These are phyloP conservation scores for Cryptosporidium parvum DNA, from an alignment of 169 alveolate species.

Conservation along the genomic window DNA sequence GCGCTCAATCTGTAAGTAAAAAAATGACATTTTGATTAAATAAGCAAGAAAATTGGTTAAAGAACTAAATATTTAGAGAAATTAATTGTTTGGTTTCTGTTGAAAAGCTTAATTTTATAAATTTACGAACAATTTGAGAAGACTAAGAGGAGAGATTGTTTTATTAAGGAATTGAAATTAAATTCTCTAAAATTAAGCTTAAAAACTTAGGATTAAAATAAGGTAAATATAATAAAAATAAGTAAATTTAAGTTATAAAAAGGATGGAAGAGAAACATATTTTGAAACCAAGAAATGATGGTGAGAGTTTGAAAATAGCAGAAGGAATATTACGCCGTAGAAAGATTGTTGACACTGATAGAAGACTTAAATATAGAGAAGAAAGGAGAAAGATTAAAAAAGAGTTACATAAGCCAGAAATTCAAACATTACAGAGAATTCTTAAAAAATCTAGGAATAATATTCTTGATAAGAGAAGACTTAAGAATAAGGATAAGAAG, in stretches of 20 bases:
- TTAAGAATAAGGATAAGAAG: constrained; percentile 44
- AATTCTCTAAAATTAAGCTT: not conserved
- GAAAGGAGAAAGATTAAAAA: constrained; percentile 43
- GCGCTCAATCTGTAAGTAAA: not conserved
- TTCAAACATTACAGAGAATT: constrained; percentile 30
- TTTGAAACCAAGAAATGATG: constrained; percentile 63
- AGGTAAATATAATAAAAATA: not conserved
- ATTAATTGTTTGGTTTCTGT: not conserved
- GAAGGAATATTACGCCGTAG: constrained; percentile 63
- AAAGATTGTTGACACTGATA: constrained; percentile 28
- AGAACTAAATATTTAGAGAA: not conserved
- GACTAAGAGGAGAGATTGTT: not conserved
- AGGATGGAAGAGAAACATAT: constrained; percentile 33
- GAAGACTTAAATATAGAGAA: constrained; percentile 44
- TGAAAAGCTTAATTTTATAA: not conserved
- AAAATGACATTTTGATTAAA: not conserved
- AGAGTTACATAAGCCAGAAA: constrained; percentile 25
- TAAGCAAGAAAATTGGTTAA: not conserved
- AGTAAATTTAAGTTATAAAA: not conserved
- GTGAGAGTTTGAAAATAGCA: constrained; percentile 56
- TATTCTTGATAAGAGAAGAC: constrained; percentile 58
- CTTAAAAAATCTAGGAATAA: constrained; percentile 55
- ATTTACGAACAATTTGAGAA: too few relatives aligned
- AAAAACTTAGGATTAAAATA: not conserved
- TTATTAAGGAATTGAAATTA: not conserved